Conservation (phyloP, 495 filamentous ascomycete genomes). For the Penicillium arizonense region DNA sequence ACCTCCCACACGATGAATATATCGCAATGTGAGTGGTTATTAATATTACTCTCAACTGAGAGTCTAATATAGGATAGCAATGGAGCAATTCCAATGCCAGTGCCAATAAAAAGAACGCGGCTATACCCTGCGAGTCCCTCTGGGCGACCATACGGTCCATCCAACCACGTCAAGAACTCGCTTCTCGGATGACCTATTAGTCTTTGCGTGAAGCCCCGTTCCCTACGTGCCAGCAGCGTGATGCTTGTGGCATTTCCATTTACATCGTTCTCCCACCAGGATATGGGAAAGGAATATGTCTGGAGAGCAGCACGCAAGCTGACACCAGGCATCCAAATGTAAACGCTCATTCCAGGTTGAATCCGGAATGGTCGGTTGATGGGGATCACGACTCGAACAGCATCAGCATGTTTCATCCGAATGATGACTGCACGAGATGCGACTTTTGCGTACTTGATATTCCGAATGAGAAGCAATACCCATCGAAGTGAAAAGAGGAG, state of each 20-base stretch:
- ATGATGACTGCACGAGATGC: not conserved
- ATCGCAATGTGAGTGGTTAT: not conserved
- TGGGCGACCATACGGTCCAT: not conserved
- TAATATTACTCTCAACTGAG: not conserved
- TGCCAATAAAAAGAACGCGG: not conserved
- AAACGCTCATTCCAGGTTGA: not conserved
- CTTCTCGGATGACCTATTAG: not conserved
- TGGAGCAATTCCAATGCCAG: not conserved
- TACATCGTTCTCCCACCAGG: not conserved
- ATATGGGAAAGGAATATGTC: not conserved
- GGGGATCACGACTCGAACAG: not conserved
- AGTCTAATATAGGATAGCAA: conserved; percentile 1
- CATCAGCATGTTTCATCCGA: not conserved
- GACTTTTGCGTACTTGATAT: not conserved
- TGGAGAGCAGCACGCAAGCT: not conserved
- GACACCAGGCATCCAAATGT: not conserved
- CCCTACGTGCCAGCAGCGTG: not conserved
- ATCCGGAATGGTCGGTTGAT: not conserved
- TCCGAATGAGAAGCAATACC: not conserved
- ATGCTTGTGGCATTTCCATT: not conserved
- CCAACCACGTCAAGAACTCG: not conserved
- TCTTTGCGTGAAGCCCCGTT: not conserved
- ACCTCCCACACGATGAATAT: not conserved
- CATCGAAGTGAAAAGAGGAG: not conserved
- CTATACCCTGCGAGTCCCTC: not conserved